Conservation (phyloP, 352 stramenopile species). For the Thalassiosira exigua region DNA sequence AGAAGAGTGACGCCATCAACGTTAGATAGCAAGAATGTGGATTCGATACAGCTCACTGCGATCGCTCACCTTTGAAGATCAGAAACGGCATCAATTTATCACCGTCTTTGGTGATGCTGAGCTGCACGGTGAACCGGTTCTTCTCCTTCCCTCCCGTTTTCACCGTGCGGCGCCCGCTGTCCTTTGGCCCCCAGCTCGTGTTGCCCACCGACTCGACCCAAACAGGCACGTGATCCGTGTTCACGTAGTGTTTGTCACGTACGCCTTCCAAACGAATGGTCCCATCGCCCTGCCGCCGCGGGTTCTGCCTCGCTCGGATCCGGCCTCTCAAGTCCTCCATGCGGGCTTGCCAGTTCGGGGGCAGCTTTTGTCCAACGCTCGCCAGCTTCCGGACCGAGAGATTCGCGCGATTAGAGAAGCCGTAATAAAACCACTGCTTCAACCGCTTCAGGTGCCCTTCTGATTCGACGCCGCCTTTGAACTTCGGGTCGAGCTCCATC, state of each 20-base stretch:
- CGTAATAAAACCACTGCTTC: slow-evolving; percentile 34
- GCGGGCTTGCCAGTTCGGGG: too few relatives aligned
- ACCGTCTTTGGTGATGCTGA: slow-evolving; percentile 6
- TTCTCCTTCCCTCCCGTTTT: slow-evolving; percentile 32
- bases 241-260: slow-evolving; percentile 8
- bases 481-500: slow-evolving; percentile 16
- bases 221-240: slow-evolving; percentile 34
- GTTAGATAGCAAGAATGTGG: neutral
- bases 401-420: neutral
- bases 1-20: neutral
- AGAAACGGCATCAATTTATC: slow-evolving; percentile 31
- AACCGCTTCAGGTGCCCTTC: neutral
- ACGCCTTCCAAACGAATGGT: neutral
- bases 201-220: slow-evolving; percentile 22
- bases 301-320: too few relatives aligned
- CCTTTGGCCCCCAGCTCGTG: slow-evolving; percentile 24
- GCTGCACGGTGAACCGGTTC: slow-evolving; percentile 18
- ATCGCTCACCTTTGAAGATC: slow-evolving; percentile 34
- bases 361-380: slow-evolving; percentile 26
- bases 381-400: slow-evolving; percentile 13
- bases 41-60: neutral
- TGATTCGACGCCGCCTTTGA: neutral
- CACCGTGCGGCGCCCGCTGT: slow-evolving; percentile 15
- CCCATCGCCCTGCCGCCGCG: neutral
- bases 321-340: too few relatives aligned